Percentiles rank a stretch among this genome's conserved stretches.
These are phyloP conservation scores for Dendrobium nobile DNA, from an alignment of 106 monocot species.

Conservation along the genomic window DNA sequence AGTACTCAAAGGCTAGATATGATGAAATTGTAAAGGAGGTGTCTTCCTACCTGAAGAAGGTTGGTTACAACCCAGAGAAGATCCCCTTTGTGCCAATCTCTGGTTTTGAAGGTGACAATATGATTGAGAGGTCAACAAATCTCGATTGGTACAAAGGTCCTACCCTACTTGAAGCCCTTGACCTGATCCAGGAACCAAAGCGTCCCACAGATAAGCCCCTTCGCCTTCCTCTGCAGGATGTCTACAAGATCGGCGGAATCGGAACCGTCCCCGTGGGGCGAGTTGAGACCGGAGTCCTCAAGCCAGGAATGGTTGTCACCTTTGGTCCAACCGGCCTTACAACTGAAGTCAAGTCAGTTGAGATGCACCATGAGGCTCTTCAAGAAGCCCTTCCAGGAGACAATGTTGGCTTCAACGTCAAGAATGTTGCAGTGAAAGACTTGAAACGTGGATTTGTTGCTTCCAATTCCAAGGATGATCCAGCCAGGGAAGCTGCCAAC, in stretches of 20 bases:
- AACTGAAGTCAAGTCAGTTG: constrained; percentile 18
- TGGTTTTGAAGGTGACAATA: constrained; percentile 14
- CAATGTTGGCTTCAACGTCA: constrained; percentile 21
- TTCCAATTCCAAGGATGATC: too few relatives aligned
- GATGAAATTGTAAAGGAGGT: constrained; percentile 20
- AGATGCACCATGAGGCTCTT: constrained; percentile 22
- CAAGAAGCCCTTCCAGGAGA: constrained; percentile 15
- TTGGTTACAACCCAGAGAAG: constrained; percentile 20
- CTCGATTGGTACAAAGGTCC: constrained; percentile 23
- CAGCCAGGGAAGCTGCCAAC: too few relatives aligned
- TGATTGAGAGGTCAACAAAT: constrained; percentile 53
- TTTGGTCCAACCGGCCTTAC: constrained; percentile 13
- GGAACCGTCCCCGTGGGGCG: constrained; percentile 36
- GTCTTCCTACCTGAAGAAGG: constrained; percentile 21
- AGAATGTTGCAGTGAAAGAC: constrained; percentile 23
- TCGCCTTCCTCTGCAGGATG: constrained; percentile 21
- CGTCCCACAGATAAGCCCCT: constrained; percentile 19
- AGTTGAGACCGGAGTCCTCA: constrained; percentile 17
- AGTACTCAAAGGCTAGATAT: constrained; percentile 20
- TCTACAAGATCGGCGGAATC: constrained; percentile 21
- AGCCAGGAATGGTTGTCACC: constrained; percentile 21
- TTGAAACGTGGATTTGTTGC: constrained; percentile 9
- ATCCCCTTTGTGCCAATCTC: background rate
- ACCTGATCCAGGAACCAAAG: constrained; percentile 16
- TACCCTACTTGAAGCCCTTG: constrained; percentile 17